Evolutionary conservation across 75 land plant species (phyloP).

Genomic region (Ceratopteris richardii): DNA sequence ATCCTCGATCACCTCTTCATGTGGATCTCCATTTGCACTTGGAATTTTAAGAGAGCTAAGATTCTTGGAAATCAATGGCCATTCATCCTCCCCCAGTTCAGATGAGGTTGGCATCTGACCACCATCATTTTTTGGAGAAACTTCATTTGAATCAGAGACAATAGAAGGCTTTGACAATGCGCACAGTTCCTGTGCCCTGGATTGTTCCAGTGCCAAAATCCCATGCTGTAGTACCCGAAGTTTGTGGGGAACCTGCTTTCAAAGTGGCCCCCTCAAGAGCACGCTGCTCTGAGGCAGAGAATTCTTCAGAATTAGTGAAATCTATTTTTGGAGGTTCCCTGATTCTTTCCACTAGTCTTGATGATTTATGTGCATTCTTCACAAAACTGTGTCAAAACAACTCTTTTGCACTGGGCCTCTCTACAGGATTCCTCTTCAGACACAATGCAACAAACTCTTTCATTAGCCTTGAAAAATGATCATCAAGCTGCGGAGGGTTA

Average conservation of each 20-base stretch:
- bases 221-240: constrained; percentile 65
- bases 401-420: constrained; percentile 99
- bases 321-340: constrained; percentile 86
- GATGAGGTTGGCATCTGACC: constrained; percentile 27
- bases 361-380: constrained; percentile 79
- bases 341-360: constrained; percentile 89
- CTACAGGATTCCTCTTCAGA: constrained; percentile 79
- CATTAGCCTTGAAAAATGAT: constrained; percentile 91
- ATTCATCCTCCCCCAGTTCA: constrained; percentile 30
- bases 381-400: constrained; percentile 81
- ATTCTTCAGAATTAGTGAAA: constrained; percentile 39
- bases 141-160: constrained; percentile 25
- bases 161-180: constrained; percentile 61
- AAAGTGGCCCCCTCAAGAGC: constrained; percentile 31
- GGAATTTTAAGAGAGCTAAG: constrained; percentile 7
- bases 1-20: too few relatives aligned
- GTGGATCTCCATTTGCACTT: constrained; percentile 11
- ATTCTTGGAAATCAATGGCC: constrained; percentile 20
- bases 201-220: constrained; percentile 58
- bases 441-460: constrained; percentile 93
- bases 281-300: constrained; percentile 22
- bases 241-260: constrained; percentile 43
- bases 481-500: constrained; percentile 98
- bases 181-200: constrained; percentile 61
- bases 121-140: constrained; percentile 31